These are phyloP conservation scores for Yarrowia osloensis DNA, from an alignment of 805 yeast species.

Conservation along the genomic window DNA sequence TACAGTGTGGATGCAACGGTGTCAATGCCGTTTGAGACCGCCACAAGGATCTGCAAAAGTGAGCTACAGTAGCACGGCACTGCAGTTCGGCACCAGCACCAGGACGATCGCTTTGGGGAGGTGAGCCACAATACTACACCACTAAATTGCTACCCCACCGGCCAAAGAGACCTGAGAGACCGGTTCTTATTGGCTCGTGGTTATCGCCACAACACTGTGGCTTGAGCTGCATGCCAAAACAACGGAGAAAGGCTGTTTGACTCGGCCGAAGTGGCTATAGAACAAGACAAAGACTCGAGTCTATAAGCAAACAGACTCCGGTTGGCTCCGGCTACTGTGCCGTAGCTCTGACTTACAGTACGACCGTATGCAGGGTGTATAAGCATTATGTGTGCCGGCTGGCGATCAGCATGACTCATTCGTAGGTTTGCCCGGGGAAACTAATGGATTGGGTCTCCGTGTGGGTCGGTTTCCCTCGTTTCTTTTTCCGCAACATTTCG, in stretches of 20 bases:
- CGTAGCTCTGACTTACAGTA: slow-evolving; percentile 8
- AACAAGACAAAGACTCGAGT: background rate
- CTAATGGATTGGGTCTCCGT: background rate
- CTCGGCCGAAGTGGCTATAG: background rate
- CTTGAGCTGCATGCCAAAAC: background rate
- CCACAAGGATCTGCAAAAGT: background rate
- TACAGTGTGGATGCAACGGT: background rate
- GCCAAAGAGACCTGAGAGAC: background rate
- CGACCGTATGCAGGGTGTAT: slow-evolving; percentile 23
- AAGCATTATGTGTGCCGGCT: background rate
- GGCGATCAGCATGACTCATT: slow-evolving; percentile 23
- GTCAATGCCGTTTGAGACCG: background rate
- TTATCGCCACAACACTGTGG: slow-evolving; percentile 21
- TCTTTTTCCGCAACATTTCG: background rate
- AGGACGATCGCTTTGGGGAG: background rate
- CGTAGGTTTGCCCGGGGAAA: slow-evolving; percentile 15
- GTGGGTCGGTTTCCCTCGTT: background rate
- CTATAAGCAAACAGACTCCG: background rate
- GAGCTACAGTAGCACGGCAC: background rate
- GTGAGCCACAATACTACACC: background rate
- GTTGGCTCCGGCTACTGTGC: background rate
- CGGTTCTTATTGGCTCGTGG: background rate
- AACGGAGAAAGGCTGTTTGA: background rate
- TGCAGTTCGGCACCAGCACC: background rate
- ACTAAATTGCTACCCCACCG: background rate